These are phyloP conservation scores for Fusarium sp. DNA, from an alignment of 2,329 filamentous ascomycete genomes.

Conservation along the genomic window DNA sequence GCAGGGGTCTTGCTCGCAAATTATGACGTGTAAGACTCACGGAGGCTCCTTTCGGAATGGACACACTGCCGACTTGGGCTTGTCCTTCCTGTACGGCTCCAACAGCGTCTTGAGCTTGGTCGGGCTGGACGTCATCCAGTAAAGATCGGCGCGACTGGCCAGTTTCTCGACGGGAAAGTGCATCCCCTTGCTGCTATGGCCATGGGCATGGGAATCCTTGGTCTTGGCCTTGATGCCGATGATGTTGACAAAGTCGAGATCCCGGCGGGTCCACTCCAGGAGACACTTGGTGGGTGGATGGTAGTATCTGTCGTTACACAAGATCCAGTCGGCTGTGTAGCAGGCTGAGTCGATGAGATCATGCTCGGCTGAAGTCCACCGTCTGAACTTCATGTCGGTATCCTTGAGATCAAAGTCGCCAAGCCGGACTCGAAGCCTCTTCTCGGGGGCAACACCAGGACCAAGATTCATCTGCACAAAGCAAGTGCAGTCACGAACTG, in stretches of 20 bases:
- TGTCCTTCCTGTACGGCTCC: constrained; percentile 41
- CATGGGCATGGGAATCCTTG: not conserved
- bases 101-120: constrained; percentile 40
- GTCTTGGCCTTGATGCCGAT: constrained; percentile 40
- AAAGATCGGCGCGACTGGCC: constrained; percentile 22
- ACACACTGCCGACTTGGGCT: constrained; percentile 39
- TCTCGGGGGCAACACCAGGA: constrained; percentile 30
- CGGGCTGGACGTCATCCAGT: constrained; percentile 38
- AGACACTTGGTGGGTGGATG: constrained; percentile 53
- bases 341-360: constrained; percentile 75
- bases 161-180: constrained; percentile 30
- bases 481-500: constrained; percentile 81
- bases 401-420: constrained; percentile 86
- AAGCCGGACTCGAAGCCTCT: constrained; percentile 68
- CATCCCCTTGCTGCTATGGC: constrained; percentile 21
- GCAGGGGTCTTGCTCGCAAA: constrained; percentile 33
- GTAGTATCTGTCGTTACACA: constrained; percentile 50
- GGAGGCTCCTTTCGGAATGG: constrained; percentile 44
- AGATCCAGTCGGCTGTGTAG: constrained; percentile 66
- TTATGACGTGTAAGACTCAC: constrained; percentile 40
- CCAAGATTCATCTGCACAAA: constrained; percentile 70
- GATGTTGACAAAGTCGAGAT: constrained; percentile 35
- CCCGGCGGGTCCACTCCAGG: constrained; percentile 46
- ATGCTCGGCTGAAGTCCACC: constrained; percentile 76
- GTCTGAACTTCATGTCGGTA: constrained; percentile 71